A percentile compares a stretch with the other conserved stretches of the same genome.
phyloP scores from a whole-genome alignment of 352 stramenopile genomes.

The Thalassiosira hispida region DNA sequence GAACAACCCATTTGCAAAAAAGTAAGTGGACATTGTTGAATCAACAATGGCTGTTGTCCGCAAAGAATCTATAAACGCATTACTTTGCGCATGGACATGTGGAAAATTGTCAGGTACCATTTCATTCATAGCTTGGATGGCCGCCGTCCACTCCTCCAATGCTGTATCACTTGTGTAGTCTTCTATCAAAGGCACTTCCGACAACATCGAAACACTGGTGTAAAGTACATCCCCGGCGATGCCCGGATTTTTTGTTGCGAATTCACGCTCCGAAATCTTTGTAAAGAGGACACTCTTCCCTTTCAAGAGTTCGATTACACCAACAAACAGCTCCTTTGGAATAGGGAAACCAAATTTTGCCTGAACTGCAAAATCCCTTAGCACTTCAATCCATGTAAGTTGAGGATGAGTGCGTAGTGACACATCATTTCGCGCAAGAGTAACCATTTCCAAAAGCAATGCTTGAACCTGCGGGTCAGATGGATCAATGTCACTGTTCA shows the following conservation, averaged over 20 bases:
- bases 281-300: constrained; percentile 13
- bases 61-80: constrained; percentile 14
- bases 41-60: constrained; percentile 29
- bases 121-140: constrained; percentile 17
- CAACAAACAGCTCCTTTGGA: constrained; percentile 41
- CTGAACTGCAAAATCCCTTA: constrained; percentile 35
- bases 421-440: constrained; percentile 14
- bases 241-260: constrained; percentile 28
- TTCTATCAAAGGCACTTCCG: constrained; percentile 25
- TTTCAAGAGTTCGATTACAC: constrained; percentile 31
- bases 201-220: constrained; percentile 30
- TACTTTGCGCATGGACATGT: constrained; percentile 5
- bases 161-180: constrained; percentile 4
- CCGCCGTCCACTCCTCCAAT: constrained; percentile 18
- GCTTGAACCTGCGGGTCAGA: constrained; percentile 32
- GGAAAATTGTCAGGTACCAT: constrained; percentile 29
- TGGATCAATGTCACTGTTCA: constrained; percentile 24
- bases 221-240: constrained; percentile 30
- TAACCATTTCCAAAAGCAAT: constrained; percentile 31
- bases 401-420: constrained; percentile 21
- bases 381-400: constrained; percentile 36
- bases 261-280: constrained; percentile 21
- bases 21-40: constrained; percentile 36
- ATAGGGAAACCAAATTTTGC: constrained; percentile 38
- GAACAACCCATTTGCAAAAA: constrained; percentile 38